Base-by-base conservation (phyloP, 73 alveolate genomes). In the Paramecium primaurelia region DNA sequence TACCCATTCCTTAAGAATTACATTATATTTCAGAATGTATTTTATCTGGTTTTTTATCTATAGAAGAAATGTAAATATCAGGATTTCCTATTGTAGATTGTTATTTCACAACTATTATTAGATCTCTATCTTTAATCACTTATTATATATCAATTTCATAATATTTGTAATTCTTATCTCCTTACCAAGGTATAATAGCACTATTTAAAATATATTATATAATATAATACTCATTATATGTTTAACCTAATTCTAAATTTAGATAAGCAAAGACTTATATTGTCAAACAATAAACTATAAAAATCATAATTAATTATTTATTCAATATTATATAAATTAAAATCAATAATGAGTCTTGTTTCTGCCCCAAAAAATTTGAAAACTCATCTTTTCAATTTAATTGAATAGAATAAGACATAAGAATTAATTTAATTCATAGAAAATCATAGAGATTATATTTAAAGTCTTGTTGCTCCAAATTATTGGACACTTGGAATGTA, bases 401-500 rank as follows among this genome's bases (percentile, higher is more conserved):
- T 80, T 80, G 91, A 80, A 49, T 45, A 80, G 75, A 49, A 80
- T 25, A 28, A 80, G 38, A 80, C 91, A 20, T 59, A 80, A 22
- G 77, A 80, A 49, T 25, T 80, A 9, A 80, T 80, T 5, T 14
- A 80, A 44, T 80, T 80, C 77, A 80, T 80, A n/a, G 51, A 80
- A 11, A 80, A 80, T 22, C 73, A 80, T 80, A 16, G 58, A 22
- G 91, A 80, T 80, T 47, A 45, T 80, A 80, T 80, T n/a, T 10
- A 44, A 14, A 25, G 58, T 32, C 26, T 80, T 4, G 58, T 49
- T 22, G 91, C 91, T 47, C 91, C 91, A 22, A 80, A 80, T 47
- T 49, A 80, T 42, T 80, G 91, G 91, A 80, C 91, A 25, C 26
- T 80, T 3, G 75, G 58, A 14, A 80, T 80, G 91, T 80, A 80